Evolutionary conservation across 495 filamentous ascomycete species (phyloP).

Genomic region (Pyrenopolyporus hunteri): DNA sequence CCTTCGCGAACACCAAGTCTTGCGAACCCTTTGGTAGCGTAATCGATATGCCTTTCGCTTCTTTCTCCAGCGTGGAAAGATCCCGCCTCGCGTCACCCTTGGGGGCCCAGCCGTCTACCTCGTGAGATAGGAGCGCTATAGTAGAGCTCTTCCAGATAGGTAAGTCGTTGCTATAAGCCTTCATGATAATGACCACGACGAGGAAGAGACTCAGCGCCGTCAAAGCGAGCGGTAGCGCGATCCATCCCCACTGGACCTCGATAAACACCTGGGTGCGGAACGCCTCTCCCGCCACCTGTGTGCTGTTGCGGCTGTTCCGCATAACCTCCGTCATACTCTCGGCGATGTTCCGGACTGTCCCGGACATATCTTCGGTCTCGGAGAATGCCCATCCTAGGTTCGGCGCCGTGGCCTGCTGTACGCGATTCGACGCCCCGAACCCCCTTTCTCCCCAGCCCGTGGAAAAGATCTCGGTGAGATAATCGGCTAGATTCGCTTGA

Average conservation of each 20-base stretch:
- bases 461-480: slow-evolving; percentile 1
- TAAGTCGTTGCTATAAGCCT: not conserved
- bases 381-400: not conserved
- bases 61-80: not conserved
- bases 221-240: not conserved
- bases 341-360: not conserved
- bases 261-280: not conserved
- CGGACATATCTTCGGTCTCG: not conserved
- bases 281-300: not conserved
- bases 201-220: not conserved
- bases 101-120: not conserved
- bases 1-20: not conserved
- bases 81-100: not conserved
- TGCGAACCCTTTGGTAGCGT: not conserved
- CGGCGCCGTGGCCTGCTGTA: not conserved
- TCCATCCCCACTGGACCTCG: slow-evolving; percentile 1
- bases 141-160: slow-evolving; percentile 3
- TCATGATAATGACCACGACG: not conserved
- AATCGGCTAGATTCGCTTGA: not conserved
- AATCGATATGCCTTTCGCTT: not conserved
- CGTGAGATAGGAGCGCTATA: not conserved
- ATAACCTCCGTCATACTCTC: not conserved
- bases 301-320: slow-evolving; percentile 4
- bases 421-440: not conserved
- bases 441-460: not conserved